Evolutionary conservation across 2,329 filamentous ascomycete species (phyloP).

Genomic region (Trichoderma koningii): DNA sequence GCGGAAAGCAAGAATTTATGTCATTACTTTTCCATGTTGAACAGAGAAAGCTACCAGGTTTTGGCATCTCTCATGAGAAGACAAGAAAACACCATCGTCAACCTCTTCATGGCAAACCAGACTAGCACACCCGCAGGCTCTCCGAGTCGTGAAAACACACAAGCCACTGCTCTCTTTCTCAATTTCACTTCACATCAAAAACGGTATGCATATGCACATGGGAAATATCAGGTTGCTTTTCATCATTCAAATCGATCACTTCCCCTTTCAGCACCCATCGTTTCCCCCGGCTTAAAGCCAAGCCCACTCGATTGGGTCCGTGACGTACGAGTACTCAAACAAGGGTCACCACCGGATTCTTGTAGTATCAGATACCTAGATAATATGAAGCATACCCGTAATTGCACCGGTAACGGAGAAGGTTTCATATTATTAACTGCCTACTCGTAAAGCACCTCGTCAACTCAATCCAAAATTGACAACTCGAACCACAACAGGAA

Average conservation of each 20-base stretch:
- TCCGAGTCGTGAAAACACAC: not conserved
- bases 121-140: not conserved
- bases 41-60: too few species aligned
- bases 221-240: not conserved
- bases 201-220: too few species aligned
- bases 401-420: too few species aligned
- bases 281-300: conserved; percentile 15
- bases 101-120: not conserved
- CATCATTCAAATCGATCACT: conserved; percentile 5
- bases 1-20: too few species aligned
- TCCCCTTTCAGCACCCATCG: conserved; percentile 1
- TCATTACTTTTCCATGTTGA: too few species aligned
- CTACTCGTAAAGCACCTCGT: not conserved
- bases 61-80: too few species aligned
- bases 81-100: not conserved
- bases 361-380: too few species aligned
- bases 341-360: not conserved
- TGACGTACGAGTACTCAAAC: conserved; percentile 15
- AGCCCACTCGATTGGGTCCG: conserved; percentile 1
- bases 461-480: not conserved
- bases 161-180: not conserved
- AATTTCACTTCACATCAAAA: too few species aligned
- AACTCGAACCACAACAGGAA: not conserved
- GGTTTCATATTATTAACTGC: not conserved
- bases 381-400: too few species aligned